phyloP scores from a whole-genome alignment of 2,329 filamentous ascomycete species.

The Tolypocladium nubicola region DNA sequence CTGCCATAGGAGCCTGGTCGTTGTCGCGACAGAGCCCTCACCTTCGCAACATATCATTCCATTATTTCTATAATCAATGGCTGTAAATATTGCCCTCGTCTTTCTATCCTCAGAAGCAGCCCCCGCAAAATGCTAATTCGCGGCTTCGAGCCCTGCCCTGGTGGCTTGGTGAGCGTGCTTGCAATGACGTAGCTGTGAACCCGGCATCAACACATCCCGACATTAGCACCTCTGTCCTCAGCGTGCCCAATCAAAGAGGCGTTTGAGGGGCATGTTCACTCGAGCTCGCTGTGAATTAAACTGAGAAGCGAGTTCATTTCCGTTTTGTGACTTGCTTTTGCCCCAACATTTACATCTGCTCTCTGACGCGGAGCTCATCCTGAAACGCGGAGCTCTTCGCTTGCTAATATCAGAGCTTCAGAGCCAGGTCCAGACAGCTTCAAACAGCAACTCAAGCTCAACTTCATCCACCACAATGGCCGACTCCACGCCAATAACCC shows the following conservation, averaged over 20 bases:
- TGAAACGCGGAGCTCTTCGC: not conserved
- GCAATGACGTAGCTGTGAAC: slow-evolving; percentile 57
- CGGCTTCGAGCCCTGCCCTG: slow-evolving; percentile 45
- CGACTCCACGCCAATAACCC: slow-evolving; percentile 11
- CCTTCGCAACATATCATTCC: not conserved
- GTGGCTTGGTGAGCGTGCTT: slow-evolving; percentile 75
- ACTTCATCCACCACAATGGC: slow-evolving; percentile 1
- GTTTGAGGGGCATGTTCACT: not conserved
- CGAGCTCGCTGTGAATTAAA: not conserved
- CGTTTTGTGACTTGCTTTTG: not conserved
- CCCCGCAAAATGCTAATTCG: slow-evolving; percentile 52
- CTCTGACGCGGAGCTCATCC: not conserved
- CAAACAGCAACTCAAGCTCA: not conserved
- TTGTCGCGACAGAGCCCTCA: not conserved
- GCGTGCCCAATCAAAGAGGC: no score
- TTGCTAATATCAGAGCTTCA: not conserved
- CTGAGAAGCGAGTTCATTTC: not conserved
- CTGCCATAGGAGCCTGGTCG: not conserved
- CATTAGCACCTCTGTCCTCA: not conserved
- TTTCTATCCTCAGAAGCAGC: slow-evolving; percentile 62
- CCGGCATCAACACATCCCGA: slow-evolving; percentile 49
- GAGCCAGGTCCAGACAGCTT: not conserved
- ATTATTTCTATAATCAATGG: not conserved
- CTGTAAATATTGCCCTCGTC: not conserved
- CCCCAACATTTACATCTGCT: not conserved